Percentiles rank a stretch among this genome's conserved stretches.
These are phyloP conservation scores for Lonicera japonica DNA, from an alignment of 129 eudicot species.

Conservation along the genomic window DNA sequence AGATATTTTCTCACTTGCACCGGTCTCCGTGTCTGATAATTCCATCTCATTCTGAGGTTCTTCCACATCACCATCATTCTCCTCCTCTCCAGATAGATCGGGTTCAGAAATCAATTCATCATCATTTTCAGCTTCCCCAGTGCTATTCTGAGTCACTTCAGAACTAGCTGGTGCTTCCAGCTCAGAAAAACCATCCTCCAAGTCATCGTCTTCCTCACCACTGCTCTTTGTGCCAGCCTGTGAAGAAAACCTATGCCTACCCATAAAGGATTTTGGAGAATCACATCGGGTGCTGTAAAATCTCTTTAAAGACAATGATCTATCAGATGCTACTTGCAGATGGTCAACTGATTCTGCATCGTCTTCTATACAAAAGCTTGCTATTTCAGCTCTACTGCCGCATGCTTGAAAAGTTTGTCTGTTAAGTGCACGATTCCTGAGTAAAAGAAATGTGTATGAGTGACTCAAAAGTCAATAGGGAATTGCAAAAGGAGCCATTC, in stretches of 20 bases:
- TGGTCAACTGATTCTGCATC: constrained; percentile 13
- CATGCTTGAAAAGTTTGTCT: constrained; percentile 25
- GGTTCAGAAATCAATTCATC: constrained; percentile 30
- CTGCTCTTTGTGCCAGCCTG: constrained; percentile 47
- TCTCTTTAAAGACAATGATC: constrained; percentile 14
- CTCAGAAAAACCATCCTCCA: constrained; percentile 78
- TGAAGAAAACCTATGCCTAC: constrained; percentile 40
- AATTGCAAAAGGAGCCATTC: too few species aligned
- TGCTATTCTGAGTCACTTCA: constrained; percentile 13
- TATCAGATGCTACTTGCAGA: constrained; percentile 12
- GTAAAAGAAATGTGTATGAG: not conserved
- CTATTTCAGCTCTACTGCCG: constrained; percentile 25
- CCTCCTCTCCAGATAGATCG: constrained; percentile 31
- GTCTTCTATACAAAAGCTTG: constrained; percentile 22
- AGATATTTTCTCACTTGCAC: constrained; percentile 13
- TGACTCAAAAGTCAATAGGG: too few species aligned
- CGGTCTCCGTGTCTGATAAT: constrained; percentile 29
- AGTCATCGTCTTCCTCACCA: constrained; percentile 53
- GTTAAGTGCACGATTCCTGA: constrained; percentile 46
- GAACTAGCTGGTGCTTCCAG: constrained; percentile 35
- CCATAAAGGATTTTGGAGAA: constrained; percentile 13
- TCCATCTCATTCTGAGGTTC: constrained; percentile 25
- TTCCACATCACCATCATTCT: constrained; percentile 24
- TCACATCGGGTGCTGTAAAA: constrained; percentile 12
- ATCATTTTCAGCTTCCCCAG: constrained; percentile 23